A percentile compares a stretch with the other conserved stretches of the same genome.
These are phyloP conservation scores for Hypomyces perniciosus DNA, from an alignment of 2,329 filamentous ascomycete species.

Conservation along the genomic window DNA sequence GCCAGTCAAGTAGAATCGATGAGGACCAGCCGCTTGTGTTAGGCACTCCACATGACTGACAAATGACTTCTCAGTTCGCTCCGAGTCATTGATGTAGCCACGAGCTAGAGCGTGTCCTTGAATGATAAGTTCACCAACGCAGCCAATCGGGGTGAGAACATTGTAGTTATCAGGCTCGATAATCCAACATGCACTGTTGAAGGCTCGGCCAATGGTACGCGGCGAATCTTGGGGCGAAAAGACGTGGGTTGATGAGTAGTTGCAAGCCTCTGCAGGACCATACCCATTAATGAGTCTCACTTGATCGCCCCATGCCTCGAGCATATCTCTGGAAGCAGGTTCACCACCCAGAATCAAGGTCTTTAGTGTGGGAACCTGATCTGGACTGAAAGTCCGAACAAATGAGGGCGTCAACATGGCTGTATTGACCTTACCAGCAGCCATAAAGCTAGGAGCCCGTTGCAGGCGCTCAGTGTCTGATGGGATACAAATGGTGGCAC, in stretches of 20 bases:
- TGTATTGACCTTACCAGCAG: neutral
- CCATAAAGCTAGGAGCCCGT: conserved; percentile 1
- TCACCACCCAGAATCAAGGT: conserved; percentile 13
- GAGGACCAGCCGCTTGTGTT: conserved; percentile 11
- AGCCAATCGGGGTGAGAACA: conserved; percentile 15
- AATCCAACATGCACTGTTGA: conserved; percentile 15
- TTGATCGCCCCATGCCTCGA: conserved; percentile 14
- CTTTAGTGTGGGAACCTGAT: conserved; percentile 9
- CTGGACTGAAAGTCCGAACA: conserved; percentile 12
- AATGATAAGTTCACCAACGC: conserved; percentile 18
- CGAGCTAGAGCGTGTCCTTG: conserved; percentile 33
- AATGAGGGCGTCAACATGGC: conserved; percentile 15
- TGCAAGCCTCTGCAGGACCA: conserved; percentile 13
- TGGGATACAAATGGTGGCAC: conserved; percentile 19
- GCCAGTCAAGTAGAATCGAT: conserved; percentile 37
- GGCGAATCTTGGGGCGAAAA: neutral
- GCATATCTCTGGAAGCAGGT: neutral
- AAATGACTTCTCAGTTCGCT: conserved; percentile 23
- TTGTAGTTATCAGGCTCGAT: conserved; percentile 14
- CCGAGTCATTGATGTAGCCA: conserved; percentile 39
- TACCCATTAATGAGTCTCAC: conserved; percentile 13
- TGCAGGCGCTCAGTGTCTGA: conserved; percentile 15
- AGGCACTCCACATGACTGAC: conserved; percentile 17
- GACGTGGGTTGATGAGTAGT: neutral
- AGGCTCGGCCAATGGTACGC: conserved; percentile 8